A percentile compares a stretch with the other conserved stretches of the same genome.
phyloP scores from a whole-genome alignment of 2,329 filamentous ascomycete species.

The Phialemoniopsis sp. region DNA sequence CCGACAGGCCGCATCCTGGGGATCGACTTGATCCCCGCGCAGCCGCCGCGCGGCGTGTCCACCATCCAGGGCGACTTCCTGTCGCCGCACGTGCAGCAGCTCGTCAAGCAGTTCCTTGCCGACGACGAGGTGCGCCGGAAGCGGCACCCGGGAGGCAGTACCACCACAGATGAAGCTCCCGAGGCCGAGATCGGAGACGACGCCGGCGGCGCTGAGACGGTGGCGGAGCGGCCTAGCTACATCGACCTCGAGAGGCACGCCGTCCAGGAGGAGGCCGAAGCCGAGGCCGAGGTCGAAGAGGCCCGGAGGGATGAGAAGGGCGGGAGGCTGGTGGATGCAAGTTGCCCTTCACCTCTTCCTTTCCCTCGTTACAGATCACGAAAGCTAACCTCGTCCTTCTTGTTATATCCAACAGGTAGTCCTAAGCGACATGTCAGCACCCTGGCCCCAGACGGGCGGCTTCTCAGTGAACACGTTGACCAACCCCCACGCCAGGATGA shows the following conservation, averaged over 20 bases:
- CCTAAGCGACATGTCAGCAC: constrained; percentile 97
- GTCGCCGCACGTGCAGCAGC: constrained; percentile 64
- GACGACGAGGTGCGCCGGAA: constrained; percentile 53
- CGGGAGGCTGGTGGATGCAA: constrained; percentile 68
- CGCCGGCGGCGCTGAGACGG: constrained; percentile 11
- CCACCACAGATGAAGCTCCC: constrained; percentile 1
- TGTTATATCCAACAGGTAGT: constrained; percentile 56
- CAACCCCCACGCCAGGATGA: constrained; percentile 97
- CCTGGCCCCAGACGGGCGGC: constrained; percentile 79
- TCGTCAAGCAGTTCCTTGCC: constrained; percentile 73
- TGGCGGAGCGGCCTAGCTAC: constrained; percentile 50
- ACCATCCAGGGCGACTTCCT: constrained; percentile 95
- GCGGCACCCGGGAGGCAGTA: constrained; percentile 14
- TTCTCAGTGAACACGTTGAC: constrained; percentile 86
- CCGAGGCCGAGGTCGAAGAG: constrained; percentile 17
- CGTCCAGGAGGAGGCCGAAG: constrained; percentile 15
- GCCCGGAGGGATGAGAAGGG: constrained; percentile 26
- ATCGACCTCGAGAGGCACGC: constrained; percentile 59
- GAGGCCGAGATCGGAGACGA: constrained; percentile 9
- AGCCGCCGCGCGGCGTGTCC: constrained; percentile 86
- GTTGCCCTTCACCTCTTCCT: constrained; percentile 14
- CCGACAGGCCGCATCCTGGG: constrained; percentile 80
- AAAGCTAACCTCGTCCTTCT: not conserved
- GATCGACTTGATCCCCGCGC: constrained; percentile 89
- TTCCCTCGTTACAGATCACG: not conserved